Percentiles rank a stretch among this genome's conserved stretches.
phyloP scores from a whole-genome alignment of 1,284 basidiomycete genomes.

The Xerocomus nothofagi region DNA sequence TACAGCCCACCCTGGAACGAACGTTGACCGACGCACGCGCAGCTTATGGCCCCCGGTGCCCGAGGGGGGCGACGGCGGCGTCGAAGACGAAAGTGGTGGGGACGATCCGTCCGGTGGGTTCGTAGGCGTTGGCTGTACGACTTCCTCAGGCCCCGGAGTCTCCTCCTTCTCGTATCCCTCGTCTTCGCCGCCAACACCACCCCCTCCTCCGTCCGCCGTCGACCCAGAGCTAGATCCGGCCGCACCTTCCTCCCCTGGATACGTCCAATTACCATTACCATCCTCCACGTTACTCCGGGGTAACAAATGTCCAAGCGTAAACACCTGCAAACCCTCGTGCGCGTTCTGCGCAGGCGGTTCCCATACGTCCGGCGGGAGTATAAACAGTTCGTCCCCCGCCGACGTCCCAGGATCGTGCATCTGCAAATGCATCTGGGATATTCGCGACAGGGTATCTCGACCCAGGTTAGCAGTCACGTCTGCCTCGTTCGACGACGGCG shows the following conservation, averaged over 20 bases:
- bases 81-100: constrained; percentile 21
- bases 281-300: constrained; percentile 56
- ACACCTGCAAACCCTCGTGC: constrained; percentile 75
- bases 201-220: not conserved
- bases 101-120: constrained; percentile 21
- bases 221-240: constrained; percentile 13
- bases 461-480: constrained; percentile 14
- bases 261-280: constrained; percentile 59
- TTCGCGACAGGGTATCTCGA: constrained; percentile 19
- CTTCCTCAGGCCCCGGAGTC: constrained; percentile 33
- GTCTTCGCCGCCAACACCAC: constrained; percentile 11
- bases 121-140: constrained; percentile 34
- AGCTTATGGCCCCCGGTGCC: constrained; percentile 32
- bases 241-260: constrained; percentile 37
- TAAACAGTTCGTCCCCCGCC: constrained; percentile 39
- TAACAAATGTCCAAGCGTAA: constrained; percentile 79
- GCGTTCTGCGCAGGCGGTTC: constrained; percentile 27
- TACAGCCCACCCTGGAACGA: constrained; percentile 88
- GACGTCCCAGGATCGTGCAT: constrained; percentile 25
- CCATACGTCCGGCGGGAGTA: constrained; percentile 37
- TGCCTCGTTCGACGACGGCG: constrained; percentile 20
- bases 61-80: constrained; percentile 11
- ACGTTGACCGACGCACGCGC: constrained; percentile 70
- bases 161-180: constrained; percentile 32
- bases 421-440: constrained; percentile 30